Base-by-base conservation (phyloP, 2,329 filamentous ascomycete species). In the Fusarium chuoi region DNA sequence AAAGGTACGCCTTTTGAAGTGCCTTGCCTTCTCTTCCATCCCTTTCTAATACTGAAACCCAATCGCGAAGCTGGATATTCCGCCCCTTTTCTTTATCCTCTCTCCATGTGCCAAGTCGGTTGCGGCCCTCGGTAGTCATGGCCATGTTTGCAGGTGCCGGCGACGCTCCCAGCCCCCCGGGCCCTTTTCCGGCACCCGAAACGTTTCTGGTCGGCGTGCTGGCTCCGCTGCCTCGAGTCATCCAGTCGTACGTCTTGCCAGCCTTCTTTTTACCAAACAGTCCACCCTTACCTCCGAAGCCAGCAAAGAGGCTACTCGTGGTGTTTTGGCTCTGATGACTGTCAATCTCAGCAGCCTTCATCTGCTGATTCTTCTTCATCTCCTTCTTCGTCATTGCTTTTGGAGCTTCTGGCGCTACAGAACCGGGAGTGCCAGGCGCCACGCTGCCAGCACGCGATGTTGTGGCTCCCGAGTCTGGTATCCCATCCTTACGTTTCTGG, bases 331-430 rank as follows among this genome's bases (percentile, higher is more conserved):
- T 93, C 28, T 91, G 90, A 74, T 96, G 94, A 74, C 92, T 93
- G 66, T 92, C 92, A 24, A 92, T 92, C 78, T 97, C 94, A 1
- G 91, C 93, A 28, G 92, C 89, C 76, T 93, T 94, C 68, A 94
- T 92, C n/a, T 91, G 89, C 75, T 92, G 88, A 73, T 91, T 93
- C 82, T 92, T 94, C 79, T 92, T 90, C 69, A 87, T 87, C 81
- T 98, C 95, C 84, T 98, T 98, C 87, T 98, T 98, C 9, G 92
- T 93, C 58, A 94, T 87, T 7, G 90, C 87, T 81, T 95, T 96
- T 74, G 89, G 87, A 3, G 85, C 80, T 61, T 93, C 91, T 2
- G 91, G 88, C 2, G 91, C 90, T 46, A 89, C 87, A 4, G 89
- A 86, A 11, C 89, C 90, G 7, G 91, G 89, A 1, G 90, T 92